Evolutionary conservation across 176 grass and related monocot species (phyloP).

Genomic region (Oryza rufipogon): DNA sequence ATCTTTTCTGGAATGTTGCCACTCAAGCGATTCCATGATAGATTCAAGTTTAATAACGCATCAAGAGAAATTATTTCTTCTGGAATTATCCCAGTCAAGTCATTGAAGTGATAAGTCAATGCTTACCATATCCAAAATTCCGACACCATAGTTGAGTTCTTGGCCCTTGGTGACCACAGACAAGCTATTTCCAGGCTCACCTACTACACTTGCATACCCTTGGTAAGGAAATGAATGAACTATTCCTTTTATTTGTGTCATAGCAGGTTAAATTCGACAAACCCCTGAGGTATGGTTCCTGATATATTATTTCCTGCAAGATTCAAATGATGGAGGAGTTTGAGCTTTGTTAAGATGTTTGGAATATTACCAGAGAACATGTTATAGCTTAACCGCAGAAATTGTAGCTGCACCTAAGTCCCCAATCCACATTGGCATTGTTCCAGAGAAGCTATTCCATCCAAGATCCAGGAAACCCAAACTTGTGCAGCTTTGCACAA

Average conservation of each 20-base stretch:
- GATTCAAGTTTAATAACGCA: neutral
- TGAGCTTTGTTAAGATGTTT: neutral
- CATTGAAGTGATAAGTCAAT: neutral
- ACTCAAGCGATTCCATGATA: neutral
- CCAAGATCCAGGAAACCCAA: constrained; percentile 34
- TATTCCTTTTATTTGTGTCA: neutral
- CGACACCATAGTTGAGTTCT: neutral
- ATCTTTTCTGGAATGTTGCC: constrained; percentile 13
- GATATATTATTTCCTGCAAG: constrained; percentile 40
- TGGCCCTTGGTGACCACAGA: neutral
- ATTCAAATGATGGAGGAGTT: constrained; percentile 38
- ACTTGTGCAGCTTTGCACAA: neutral
- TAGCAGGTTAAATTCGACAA: constrained; percentile 28
- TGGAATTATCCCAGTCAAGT: neutral
- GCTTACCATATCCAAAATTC: neutral
- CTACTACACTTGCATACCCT: neutral
- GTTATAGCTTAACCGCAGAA: constrained; percentile 40
- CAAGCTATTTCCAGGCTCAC: neutral
- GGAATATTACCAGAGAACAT: constrained; percentile 49
- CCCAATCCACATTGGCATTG: constrained; percentile 46
- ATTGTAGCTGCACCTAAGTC: neutral
- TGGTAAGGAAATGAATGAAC: neutral
- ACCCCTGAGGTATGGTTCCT: constrained; percentile 24
- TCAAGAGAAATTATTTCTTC: neutral
- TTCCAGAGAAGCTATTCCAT: constrained; percentile 34